Conservation (phyloP, 2,329 filamentous ascomycete genomes). For the Fusarium verticillioides region DNA sequence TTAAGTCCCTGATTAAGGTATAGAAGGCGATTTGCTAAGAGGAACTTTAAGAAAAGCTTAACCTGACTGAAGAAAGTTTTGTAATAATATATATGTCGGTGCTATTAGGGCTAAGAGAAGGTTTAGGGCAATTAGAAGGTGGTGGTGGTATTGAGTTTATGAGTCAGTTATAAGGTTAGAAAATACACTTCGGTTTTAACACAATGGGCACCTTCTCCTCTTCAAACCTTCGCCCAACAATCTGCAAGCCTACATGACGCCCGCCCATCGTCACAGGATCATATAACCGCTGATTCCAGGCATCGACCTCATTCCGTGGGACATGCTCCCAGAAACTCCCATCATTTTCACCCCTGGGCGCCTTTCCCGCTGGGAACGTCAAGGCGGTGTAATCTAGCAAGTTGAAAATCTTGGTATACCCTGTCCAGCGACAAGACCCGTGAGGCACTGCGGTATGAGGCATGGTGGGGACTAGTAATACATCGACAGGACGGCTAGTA, state of each 20-base stretch:
- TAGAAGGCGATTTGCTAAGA: too few species aligned
- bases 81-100: too few species aligned
- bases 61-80: too few species aligned
- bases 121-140: too few species aligned
- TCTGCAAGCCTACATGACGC: neutral
- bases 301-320: neutral
- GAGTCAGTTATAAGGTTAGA: too few species aligned
- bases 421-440: neutral
- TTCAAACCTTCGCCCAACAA: neutral
- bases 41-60: too few species aligned
- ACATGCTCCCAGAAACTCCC: neutral
- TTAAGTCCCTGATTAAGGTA: too few species aligned
- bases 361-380: neutral
- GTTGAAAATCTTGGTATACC: slow-evolving; percentile 1
- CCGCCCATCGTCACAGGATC: neutral
- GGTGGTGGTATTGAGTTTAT: too few species aligned
- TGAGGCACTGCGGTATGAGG: neutral
- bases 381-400: neutral
- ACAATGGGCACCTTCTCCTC: neutral
- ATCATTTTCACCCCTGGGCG: neutral
- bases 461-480: neutral
- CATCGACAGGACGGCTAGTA: accelerated
- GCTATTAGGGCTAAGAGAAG: too few species aligned
- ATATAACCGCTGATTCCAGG: neutral
- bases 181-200: too few species aligned